Base-by-base conservation (phyloP, 768 basidiomycete genomes). In the Lyophyllum semitale region DNA sequence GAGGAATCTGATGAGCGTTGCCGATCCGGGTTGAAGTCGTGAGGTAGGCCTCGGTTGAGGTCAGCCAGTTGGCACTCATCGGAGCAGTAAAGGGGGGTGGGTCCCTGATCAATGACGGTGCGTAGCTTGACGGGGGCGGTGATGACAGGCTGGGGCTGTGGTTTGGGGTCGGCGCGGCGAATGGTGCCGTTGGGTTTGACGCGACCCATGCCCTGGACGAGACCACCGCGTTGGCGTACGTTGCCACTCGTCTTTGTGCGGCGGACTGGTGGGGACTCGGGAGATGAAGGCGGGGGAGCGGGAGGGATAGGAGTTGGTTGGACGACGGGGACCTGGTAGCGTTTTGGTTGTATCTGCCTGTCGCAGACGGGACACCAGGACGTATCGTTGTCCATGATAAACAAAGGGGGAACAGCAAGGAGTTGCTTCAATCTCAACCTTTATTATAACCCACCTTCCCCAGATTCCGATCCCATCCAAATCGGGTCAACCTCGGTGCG, bases 81-180 rank as follows among this genome's bases (percentile, higher is more conserved):
- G 1, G 90, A 92, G 71, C 91, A 93, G 73, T 93, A 93, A 55
- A 93, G 80, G 18, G 90, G 90, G 1, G 82, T 84, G n/a, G 89
- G 90, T 1, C 78, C 77, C 68, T 89, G 89, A 73, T 91, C 89
- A 73, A 92, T 91, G 72, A 91, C 77, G 11, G 84, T 84, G 43
- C 84, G 84, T 40, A 81, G 77, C 66, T 83, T 82, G 41, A 75
- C 55, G 2, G 73, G 74, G 11, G 66, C 62, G n/a, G 67, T 40
- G 18, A 74, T 49, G 48, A 58, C 53, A 25, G 63, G 58, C 52
- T 58, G 64, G 38, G 59, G 65, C 52, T 67, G 61, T 33, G 59
- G 47, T 40, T 63, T 61, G 27, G 67, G 59, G 46, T 67, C 65
- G 13, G 60, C 7, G 42, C 63, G 66, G 68, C 83, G 85, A 66